A percentile compares a stretch with the other conserved stretches of the same genome.
Conservation (phyloP, 192 early-diverging fungal species). For the Backusella parvicylindrica region DNA sequence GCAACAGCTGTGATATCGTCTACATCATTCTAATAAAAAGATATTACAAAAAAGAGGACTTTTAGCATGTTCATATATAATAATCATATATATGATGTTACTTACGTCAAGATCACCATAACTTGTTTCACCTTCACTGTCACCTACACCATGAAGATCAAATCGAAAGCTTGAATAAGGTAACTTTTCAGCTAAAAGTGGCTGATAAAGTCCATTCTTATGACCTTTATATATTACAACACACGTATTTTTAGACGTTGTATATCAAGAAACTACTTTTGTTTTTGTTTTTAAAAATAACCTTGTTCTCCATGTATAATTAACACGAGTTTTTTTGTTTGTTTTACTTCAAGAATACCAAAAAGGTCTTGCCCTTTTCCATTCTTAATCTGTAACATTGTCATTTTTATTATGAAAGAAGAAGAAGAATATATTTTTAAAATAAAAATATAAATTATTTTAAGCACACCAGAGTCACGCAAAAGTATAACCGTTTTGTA, state of each 20-base stretch:
- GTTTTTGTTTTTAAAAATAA: neutral
- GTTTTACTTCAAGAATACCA: conserved; percentile 24
- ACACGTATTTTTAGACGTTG: no score
- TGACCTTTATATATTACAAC: conserved; percentile 27
- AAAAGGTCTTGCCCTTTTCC: conserved; percentile 11
- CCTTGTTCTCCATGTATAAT: conserved; percentile 30
- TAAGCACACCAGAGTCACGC: neutral
- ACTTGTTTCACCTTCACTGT: conserved; percentile 24
- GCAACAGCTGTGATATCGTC: conserved; percentile 18
- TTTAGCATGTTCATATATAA: no score
- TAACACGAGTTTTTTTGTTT: conserved; percentile 13
- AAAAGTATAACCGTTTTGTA: no score
- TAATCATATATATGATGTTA: neutral
- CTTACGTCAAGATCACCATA: neutral
- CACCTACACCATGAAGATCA: conserved; percentile 38
- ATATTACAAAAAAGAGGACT: neutral
- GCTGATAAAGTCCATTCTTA: conserved; percentile 37
- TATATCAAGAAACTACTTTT: neutral
- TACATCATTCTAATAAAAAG: conserved; percentile 6
- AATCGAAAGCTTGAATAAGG: conserved; percentile 38
- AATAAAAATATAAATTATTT: neutral
- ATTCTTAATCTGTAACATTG: conserved; percentile 20
- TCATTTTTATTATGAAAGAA: conserved; percentile 13
- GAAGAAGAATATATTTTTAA: neutral
- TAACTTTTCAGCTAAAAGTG: conserved; percentile 26